These are phyloP conservation scores for Cryptosporidium andersoni DNA, from an alignment of 169 alveolate species.

Conservation along the genomic window DNA sequence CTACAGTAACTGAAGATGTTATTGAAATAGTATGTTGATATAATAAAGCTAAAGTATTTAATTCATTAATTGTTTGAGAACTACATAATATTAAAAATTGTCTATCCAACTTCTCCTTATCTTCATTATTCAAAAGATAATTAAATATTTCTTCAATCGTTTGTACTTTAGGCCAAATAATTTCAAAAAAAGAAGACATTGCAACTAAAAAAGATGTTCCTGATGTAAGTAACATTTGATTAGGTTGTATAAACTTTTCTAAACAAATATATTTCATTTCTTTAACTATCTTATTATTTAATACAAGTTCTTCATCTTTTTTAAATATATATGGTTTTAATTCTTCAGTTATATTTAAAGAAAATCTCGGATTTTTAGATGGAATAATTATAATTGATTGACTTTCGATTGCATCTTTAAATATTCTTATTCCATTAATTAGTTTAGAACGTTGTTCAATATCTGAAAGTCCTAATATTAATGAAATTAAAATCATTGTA, in stretches of 20 bases:
- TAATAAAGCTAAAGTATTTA: slow-evolving; percentile 50
- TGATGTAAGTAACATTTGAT: slow-evolving; percentile 31
- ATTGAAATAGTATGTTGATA: slow-evolving; percentile 52
- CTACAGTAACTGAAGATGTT: slow-evolving; percentile 44
- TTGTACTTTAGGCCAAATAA: slow-evolving; percentile 14
- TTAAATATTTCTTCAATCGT: not conserved
- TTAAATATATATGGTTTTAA: not conserved
- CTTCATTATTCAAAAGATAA: not conserved
- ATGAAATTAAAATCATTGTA: slow-evolving; percentile 39
- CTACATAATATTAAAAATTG: slow-evolving; percentile 2
- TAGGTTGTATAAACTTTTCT: slow-evolving; percentile 49
- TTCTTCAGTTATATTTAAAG: slow-evolving; percentile 10
- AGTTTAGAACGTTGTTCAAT: slow-evolving; percentile 15
- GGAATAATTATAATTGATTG: slow-evolving; percentile 10
- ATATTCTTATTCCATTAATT: not conserved
- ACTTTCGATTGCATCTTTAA: slow-evolving; percentile 17
- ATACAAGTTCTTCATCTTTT: not conserved
- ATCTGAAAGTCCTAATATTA: slow-evolving; percentile 27
- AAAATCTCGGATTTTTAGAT: slow-evolving; percentile 32
- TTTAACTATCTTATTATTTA: not conserved
- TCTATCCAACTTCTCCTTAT: slow-evolving; percentile 6
- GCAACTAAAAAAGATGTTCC: slow-evolving; percentile 42
- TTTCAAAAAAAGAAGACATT: slow-evolving; percentile 10
- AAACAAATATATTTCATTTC: slow-evolving; percentile 9
- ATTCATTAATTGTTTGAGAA: slow-evolving; percentile 63